Percentiles rank a stretch among this genome's conserved stretches.
Evolutionary conservation across 2,329 filamentous ascomycete genomes (phyloP).

Genomic region (Diaporthe vaccinii): DNA sequence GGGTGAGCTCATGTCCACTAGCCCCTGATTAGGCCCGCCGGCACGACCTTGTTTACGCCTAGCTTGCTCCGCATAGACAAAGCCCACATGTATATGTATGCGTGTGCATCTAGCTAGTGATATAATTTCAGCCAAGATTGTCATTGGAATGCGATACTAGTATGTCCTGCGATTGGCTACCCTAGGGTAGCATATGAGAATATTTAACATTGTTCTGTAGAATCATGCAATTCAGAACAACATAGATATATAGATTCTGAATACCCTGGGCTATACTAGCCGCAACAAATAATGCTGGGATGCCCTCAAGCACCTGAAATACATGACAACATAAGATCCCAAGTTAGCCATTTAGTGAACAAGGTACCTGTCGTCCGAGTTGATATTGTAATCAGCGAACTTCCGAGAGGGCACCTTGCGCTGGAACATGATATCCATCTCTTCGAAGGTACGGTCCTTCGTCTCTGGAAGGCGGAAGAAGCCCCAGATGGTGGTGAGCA

Average conservation of each 20-base stretch:
- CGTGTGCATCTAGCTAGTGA: no score
- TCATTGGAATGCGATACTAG: neutral
- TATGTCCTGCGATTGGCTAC: neutral
- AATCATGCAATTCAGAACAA: neutral
- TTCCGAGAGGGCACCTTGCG: slow-evolving; percentile 51
- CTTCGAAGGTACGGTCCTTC: slow-evolving; percentile 60
- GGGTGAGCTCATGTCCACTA: no score
- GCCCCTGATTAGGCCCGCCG: no score
- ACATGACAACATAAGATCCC: neutral
- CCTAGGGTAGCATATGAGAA: no score
- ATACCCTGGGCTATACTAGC: fast-evolving
- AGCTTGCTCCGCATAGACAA: no score
- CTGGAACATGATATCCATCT: slow-evolving; percentile 58
- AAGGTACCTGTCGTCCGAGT: slow-evolving; percentile 36
- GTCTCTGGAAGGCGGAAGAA: slow-evolving; percentile 61
- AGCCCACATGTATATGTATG: no score
- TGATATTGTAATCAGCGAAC: slow-evolving; percentile 48
- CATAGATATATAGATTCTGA: neutral
- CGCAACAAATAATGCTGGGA: neutral
- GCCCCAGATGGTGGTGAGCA: slow-evolving; percentile 56
- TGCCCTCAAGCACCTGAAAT: no score
- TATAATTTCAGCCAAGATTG: neutral
- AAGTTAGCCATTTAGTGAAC: neutral
- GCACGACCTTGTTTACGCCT: no score
- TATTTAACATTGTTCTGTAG: neutral